phyloP scores from a whole-genome alignment of 176 grass and related monocot genomes.

The Zea luxurians region DNA sequence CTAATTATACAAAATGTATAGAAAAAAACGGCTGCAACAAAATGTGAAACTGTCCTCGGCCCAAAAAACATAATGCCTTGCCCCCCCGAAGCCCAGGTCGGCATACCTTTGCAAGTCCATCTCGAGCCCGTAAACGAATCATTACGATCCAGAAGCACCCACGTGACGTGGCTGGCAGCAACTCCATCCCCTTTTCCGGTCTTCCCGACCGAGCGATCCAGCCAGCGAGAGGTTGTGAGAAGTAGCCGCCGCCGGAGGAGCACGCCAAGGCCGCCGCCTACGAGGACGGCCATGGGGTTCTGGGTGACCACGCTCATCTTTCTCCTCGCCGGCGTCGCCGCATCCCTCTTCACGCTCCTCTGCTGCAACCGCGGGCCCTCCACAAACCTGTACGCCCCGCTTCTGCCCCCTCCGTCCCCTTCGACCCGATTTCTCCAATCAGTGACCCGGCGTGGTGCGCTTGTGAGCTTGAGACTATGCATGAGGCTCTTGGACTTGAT shows the following conservation, averaged over 20 bases:
- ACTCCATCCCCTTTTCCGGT: no score
- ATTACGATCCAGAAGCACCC: not conserved
- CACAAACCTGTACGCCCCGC: slow-evolving; percentile 55
- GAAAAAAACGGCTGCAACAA: not conserved
- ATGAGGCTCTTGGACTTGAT: not conserved
- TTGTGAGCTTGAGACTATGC: not conserved
- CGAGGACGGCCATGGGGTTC: slow-evolving; percentile 49
- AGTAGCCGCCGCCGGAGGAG: not conserved
- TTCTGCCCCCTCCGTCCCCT: not conserved
- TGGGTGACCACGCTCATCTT: slow-evolving; percentile 62
- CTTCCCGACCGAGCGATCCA: slow-evolving; percentile 17
- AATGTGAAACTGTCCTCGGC: not conserved
- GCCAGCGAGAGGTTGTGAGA: not conserved
- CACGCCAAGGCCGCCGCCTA: not conserved
- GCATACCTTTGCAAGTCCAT: not conserved
- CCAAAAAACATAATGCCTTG: not conserved
- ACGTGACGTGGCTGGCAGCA: slow-evolving; percentile 31
- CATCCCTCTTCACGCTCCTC: slow-evolving; percentile 48
- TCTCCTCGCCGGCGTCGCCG: slow-evolving; percentile 51
- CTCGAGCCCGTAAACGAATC: not conserved
- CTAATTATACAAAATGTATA: not conserved
- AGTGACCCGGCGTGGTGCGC: not conserved
- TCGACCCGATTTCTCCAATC: not conserved
- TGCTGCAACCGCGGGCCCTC: slow-evolving; percentile 69
- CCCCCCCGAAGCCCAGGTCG: not conserved